Conservation (phyloP, 2,329 filamentous ascomycete species). For the Gyromitra esculenta region DNA sequence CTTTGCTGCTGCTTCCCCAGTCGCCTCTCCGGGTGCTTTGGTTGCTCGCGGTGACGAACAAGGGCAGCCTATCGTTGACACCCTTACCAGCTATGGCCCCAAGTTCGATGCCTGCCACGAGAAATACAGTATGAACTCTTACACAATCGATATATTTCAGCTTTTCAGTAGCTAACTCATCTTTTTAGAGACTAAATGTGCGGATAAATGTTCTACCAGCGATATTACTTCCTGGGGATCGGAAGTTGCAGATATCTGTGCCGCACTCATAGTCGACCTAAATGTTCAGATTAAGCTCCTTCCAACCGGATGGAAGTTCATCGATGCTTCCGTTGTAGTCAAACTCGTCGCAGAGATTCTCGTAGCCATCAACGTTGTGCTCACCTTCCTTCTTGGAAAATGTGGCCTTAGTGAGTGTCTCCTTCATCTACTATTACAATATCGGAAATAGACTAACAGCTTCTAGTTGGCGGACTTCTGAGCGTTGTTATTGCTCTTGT, state of each 20-base stretch:
- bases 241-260: constrained; percentile 7
- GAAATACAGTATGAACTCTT: neutral
- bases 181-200: neutral
- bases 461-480: constrained; percentile 10
- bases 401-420: constrained; percentile 23
- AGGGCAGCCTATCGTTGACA: neutral
- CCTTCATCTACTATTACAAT: neutral
- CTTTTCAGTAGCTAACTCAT: too few species aligned
- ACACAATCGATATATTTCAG: neutral
- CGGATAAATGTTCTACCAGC: neutral
- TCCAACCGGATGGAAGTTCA: neutral
- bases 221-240: constrained; percentile 12
- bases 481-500: neutral
- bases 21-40: constrained; percentile 11
- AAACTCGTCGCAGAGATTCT: constrained; percentile 1
- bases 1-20: constrained; percentile 23
- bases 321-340: neutral
- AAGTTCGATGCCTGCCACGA: constrained; percentile 11
- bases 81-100: neutral
- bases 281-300: neutral
- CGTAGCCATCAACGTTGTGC: neutral
- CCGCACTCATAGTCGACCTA: neutral
- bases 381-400: constrained; percentile 11
- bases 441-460: neutral
- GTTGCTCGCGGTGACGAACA: constrained; percentile 1